These are phyloP conservation scores for Wickerhamomyces rabaulensis DNA, from an alignment of 805 yeast species.

Conservation along the genomic window DNA sequence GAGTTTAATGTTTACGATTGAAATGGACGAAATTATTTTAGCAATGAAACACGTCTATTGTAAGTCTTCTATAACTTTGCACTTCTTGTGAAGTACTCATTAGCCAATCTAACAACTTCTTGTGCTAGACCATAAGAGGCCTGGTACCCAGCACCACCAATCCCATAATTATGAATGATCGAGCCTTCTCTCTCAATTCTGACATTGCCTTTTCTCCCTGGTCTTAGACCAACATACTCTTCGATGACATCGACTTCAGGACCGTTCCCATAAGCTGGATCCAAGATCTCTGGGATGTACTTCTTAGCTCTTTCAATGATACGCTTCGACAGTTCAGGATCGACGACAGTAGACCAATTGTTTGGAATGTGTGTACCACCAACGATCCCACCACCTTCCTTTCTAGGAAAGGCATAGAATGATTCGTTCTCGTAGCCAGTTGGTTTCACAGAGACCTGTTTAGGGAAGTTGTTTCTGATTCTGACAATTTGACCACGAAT, in stretches of 20 bases:
- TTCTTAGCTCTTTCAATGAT: constrained; percentile 21
- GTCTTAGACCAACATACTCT: not conserved
- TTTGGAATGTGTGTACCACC: constrained; percentile 40
- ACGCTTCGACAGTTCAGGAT: constrained; percentile 38
- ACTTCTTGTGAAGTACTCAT: constrained; percentile 8
- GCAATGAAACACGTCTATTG: not conserved
- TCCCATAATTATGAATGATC: not conserved
- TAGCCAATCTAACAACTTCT: not conserved
- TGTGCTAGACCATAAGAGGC: not conserved
- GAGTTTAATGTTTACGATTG: not conserved
- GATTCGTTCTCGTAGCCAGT: constrained; percentile 32
- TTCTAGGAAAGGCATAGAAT: constrained; percentile 54
- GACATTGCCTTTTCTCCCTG: not conserved
- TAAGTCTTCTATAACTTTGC: constrained; percentile 11
- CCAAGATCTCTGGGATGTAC: constrained; percentile 3
- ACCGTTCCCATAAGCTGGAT: not conserved
- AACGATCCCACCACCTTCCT: constrained; percentile 58
- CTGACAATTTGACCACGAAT: constrained; percentile 51
- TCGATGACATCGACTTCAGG: not conserved
- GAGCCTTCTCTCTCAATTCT: not conserved
- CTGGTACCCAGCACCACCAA: not conserved
- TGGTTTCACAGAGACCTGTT: constrained; percentile 27
- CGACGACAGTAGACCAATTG: constrained; percentile 26
- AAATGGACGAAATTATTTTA: not conserved
- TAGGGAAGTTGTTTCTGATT: constrained; percentile 5